phyloP scores from a whole-genome alignment of 176 grass and related monocot genomes.

The Cenchrus fungigraminus region DNA sequence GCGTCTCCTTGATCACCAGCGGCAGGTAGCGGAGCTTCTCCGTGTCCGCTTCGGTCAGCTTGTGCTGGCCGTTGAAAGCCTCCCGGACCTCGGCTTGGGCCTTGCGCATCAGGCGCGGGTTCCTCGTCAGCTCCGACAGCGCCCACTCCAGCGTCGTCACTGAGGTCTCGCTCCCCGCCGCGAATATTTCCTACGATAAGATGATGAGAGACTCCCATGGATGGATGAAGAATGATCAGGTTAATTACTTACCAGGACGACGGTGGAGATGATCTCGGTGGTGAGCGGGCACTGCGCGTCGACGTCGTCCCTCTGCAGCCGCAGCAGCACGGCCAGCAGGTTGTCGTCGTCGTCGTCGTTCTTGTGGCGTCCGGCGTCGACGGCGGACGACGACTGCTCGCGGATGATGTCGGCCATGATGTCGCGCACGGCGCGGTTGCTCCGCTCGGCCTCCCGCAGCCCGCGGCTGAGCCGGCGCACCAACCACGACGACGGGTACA shows the following conservation, averaged over 20 bases:
- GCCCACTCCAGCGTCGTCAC: conserved; percentile 26
- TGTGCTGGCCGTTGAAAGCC: neutral
- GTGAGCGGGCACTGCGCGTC: neutral
- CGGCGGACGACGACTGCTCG: neutral
- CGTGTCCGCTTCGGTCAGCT: neutral
- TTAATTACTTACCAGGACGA: neutral
- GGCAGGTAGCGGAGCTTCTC: conserved; percentile 8
- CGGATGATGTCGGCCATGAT: conserved; percentile 45
- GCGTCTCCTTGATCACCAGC: conserved; percentile 13
- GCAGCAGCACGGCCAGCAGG: conserved; percentile 40
- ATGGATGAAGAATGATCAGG: too few species aligned
- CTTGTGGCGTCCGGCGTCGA: neutral
- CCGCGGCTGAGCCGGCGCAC: conserved; percentile 17
- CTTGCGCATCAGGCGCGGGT: neutral
- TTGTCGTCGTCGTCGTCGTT: neutral
- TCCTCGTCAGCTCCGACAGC: neutral
- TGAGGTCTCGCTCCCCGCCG: conserved; percentile 41
- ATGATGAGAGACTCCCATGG: too few species aligned
- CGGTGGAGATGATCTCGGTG: conserved; percentile 27
- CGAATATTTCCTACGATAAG: neutral
- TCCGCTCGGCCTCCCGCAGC: neutral
- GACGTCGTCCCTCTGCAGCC: conserved; percentile 29
- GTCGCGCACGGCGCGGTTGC: neutral
- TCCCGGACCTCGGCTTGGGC: conserved; percentile 7
- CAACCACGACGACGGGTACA: conserved; percentile 40